Percentiles rank a stretch among this genome's conserved stretches.
Evolutionary conservation across 1,284 basidiomycete species (phyloP).

Genomic region (Trametes hirsuta): DNA sequence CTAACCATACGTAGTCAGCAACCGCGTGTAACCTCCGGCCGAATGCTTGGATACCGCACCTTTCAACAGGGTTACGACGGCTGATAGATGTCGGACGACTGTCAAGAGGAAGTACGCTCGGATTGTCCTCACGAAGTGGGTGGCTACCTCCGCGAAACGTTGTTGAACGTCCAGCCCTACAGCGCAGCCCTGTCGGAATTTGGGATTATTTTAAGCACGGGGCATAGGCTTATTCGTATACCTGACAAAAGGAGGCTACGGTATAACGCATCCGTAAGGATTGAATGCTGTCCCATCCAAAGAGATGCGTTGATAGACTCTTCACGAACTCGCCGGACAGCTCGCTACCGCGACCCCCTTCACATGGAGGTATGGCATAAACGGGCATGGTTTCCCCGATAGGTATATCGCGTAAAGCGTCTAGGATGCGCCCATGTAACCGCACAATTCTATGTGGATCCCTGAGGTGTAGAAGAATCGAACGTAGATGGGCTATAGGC

Average conservation of each 20-base stretch:
- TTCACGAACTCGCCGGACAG: slow-evolving; percentile 47
- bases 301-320: slow-evolving; percentile 59
- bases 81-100: slow-evolving; percentile 58
- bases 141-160: slow-evolving; percentile 54
- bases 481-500: slow-evolving; percentile 57
- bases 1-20: slow-evolving; percentile 38
- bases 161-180: slow-evolving; percentile 32
- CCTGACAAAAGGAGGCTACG: slow-evolving; percentile 68
- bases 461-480: slow-evolving; percentile 51
- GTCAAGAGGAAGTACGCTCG: slow-evolving; percentile 57
- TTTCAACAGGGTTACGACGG: slow-evolving; percentile 44
- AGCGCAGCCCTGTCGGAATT: slow-evolving; percentile 41
- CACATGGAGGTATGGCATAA: slow-evolving; percentile 37
- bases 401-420: slow-evolving; percentile 39
- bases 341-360: slow-evolving; percentile 32
- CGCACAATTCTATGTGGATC: slow-evolving; percentile 39
- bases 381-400: slow-evolving; percentile 39
- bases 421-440: slow-evolving; percentile 51
- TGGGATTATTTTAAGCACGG: neutral
- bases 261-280: slow-evolving; percentile 58
- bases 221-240: slow-evolving; percentile 29
- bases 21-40: neutral
- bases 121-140: slow-evolving; percentile 50
- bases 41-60: slow-evolving; percentile 7
- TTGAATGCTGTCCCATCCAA: slow-evolving; percentile 58